Percentiles rank a stretch among this genome's conserved stretches.
Evolutionary conservation across 345 rosid species (phyloP).

Genomic region (Schrenkiella parvula): DNA sequence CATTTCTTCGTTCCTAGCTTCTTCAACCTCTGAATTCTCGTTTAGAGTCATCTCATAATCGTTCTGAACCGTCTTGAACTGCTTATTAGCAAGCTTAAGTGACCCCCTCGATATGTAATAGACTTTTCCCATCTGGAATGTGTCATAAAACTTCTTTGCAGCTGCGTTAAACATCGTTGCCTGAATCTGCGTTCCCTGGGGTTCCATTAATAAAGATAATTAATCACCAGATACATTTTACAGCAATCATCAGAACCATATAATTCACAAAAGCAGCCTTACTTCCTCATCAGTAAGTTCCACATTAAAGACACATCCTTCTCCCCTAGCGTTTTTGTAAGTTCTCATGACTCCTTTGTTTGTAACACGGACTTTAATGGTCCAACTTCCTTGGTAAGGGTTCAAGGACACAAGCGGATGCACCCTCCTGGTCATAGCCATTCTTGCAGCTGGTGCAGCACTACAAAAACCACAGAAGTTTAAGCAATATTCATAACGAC

Average conservation of each 20-base stretch:
- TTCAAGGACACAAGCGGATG: conserved; percentile 91
- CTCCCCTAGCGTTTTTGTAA: conserved; percentile 87
- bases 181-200: conserved; percentile 92
- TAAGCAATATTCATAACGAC: conserved; percentile 42
- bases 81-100: conserved; percentile 83
- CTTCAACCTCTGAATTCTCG: conserved; percentile 87
- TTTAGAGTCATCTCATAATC: conserved; percentile 92
- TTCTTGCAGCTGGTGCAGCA: conserved; percentile 75
- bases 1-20: conserved; percentile 60
- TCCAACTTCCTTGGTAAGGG: conserved; percentile 98
- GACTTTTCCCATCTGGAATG: conserved; percentile 75
- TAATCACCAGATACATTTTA: background rate
- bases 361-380: conserved; percentile 85
- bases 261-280: conserved; percentile 20
- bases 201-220: background rate
- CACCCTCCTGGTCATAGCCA: conserved; percentile 92
- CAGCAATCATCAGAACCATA: background rate
- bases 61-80: conserved; percentile 83
- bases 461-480: conserved; percentile 34
- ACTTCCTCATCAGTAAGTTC: conserved; percentile 97
- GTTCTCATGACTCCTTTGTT: conserved; percentile 85
- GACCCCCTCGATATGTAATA: conserved; percentile 82
- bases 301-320: conserved; percentile 94
- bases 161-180: conserved; percentile 96
- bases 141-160: conserved; percentile 80